These are phyloP conservation scores for Acacia pycnantha DNA, from an alignment of 331 rosid species.

Conservation along the genomic window DNA sequence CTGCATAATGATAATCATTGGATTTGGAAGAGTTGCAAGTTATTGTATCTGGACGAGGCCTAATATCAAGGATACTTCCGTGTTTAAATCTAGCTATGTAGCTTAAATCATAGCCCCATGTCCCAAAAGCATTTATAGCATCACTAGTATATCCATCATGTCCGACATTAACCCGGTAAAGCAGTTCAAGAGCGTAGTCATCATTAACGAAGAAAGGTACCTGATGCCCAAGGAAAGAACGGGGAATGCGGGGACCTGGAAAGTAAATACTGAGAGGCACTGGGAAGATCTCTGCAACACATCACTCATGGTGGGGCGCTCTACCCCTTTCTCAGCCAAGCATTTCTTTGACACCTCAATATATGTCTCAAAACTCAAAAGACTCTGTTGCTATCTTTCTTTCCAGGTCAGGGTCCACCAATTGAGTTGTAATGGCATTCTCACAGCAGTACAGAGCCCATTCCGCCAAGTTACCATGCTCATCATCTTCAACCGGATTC, in stretches of 20 bases:
- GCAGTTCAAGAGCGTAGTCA: conserved; percentile 34
- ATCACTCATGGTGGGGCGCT: conserved; percentile 37
- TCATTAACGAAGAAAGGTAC: conserved; percentile 13
- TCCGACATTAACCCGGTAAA: conserved; percentile 16
- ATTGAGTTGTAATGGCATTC: conserved; percentile 23
- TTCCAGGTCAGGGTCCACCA: conserved; percentile 33
- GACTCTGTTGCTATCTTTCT: conserved; percentile 27
- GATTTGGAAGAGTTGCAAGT: conserved; percentile 10
- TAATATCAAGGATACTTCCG: conserved; percentile 23
- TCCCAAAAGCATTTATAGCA: conserved; percentile 31
- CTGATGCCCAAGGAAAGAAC: conserved; percentile 30
- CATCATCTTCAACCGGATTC: conserved; percentile 25
- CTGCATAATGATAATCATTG: conserved; percentile 18
- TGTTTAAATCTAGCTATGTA: conserved; percentile 11
- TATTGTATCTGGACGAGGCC: fast-evolving
- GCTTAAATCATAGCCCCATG: conserved; percentile 22
- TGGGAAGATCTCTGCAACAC: conserved; percentile 39
- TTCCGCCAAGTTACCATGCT: conserved; percentile 37
- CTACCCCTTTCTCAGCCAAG: conserved; percentile 33
- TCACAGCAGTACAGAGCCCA: conserved; percentile 35
- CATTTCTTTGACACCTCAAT: conserved; percentile 39
- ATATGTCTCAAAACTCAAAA: conserved; percentile 34
- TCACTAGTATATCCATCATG: too few relatives aligned
- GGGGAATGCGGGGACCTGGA: conserved; percentile 15
- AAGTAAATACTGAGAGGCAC: conserved; percentile 30